Base-by-base conservation (phyloP, 805 yeast genomes). In the Ogataea angusta region DNA sequence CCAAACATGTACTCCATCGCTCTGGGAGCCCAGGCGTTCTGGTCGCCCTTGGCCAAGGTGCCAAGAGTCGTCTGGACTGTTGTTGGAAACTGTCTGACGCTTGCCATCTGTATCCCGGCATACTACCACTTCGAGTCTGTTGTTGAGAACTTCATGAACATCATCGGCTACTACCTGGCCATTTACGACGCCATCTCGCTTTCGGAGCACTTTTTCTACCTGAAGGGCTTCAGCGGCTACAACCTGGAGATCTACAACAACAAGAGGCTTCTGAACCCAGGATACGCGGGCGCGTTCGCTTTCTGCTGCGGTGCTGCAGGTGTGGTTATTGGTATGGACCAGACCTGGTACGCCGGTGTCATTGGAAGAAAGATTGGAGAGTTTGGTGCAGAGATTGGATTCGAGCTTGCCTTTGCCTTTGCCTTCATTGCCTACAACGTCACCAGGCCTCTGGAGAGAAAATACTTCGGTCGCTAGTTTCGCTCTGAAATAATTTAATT, bases 1-100 rank as follows among this genome's bases (percentile, higher is more conserved):
- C 96, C 96, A 64, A 89, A 88, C 71, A 81, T 88, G 84, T 90
- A 90, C 72, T 86, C 97, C 18, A 77, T 88, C 55, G 90, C 88
- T 29, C 72, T 90, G 58, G 81, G 89, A 50, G 88, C 89, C 25
- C 97, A 90, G 68, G 79, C 93, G 31, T 68, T 85, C 54, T 85
- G 91, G 85, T 77, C 84, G 42, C 78, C 77, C 48, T 76, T 89
- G 57, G 71, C 79, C 30, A 76, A 70, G 57, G 69, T 90, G 44
- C 97, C 96, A 57, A 79, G 96, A 72, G 74, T 83, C 37, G 51
- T 80, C 36, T 89, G 96, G 96, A 82, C 95, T 30, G 52, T 85
- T 34, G 60, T 70, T 40, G 95, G 90, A 57, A 84, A 86, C 65
- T 79, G 75, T 48, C 75, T 78, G 34, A 78, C 91, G 25, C 73